Evolutionary conservation across 1,284 basidiomycete species (phyloP).

Genomic region (Cronartium ribicola): DNA sequence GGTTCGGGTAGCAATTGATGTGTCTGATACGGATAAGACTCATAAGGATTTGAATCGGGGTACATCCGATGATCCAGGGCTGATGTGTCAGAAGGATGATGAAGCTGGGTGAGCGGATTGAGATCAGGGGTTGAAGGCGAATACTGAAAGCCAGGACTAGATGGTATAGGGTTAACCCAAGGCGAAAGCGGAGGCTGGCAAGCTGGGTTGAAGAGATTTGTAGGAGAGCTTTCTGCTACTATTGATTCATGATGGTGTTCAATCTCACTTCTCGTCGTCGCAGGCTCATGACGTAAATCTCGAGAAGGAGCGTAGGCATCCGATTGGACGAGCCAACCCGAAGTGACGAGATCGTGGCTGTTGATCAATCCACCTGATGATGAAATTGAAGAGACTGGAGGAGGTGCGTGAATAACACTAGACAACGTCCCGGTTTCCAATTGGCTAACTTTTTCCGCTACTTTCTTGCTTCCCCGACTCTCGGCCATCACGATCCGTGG

Average conservation of each 20-base stretch:
- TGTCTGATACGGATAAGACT: neutral
- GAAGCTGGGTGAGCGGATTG: neutral
- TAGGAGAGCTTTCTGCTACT: too few species aligned
- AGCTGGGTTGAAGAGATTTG: neutral
- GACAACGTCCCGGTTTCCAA: neutral
- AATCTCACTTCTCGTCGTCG: too few species aligned
- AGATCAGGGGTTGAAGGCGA: neutral
- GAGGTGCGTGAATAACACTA: neutral
- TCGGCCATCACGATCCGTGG: neutral
- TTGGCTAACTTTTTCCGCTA: neutral
- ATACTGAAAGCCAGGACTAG: neutral
- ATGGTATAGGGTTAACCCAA: neutral
- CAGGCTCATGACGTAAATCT: too few species aligned
- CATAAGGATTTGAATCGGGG: neutral
- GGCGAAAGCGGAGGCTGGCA: neutral
- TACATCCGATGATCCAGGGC: too few species aligned
- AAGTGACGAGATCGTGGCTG: neutral
- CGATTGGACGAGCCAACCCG: neutral
- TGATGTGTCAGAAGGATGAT: neutral
- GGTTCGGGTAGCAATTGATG: neutral
- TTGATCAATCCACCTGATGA: neutral
- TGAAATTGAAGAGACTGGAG: neutral
- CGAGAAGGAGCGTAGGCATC: neutral
- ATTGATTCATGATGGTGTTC: too few species aligned
- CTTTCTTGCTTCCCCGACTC: neutral